A percentile compares a stretch with the other conserved stretches of the same genome.
Evolutionary conservation across 352 stramenopile species (phyloP).

Genomic region (Peronospora farinosa): DNA sequence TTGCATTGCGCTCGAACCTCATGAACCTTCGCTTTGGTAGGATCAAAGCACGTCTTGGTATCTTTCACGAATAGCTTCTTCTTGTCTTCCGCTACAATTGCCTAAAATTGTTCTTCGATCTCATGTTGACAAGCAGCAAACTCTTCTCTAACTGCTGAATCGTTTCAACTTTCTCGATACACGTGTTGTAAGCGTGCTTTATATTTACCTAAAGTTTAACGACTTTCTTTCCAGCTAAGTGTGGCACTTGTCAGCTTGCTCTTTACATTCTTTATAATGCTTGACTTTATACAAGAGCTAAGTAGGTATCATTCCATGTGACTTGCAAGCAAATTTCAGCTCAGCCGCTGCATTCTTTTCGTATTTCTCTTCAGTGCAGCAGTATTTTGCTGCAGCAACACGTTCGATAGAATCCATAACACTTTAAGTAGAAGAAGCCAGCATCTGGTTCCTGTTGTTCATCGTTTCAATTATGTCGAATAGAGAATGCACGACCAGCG

Average conservation of each 20-base stretch:
- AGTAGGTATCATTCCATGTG: too few relatives aligned
- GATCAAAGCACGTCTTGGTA: not conserved
- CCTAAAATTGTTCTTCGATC: too few relatives aligned
- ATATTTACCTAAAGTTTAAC: conserved; percentile 42
- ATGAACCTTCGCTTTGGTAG: not conserved
- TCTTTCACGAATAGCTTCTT: conserved; percentile 14
- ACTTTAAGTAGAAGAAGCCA: conserved; percentile 9
- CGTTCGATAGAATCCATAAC: too few relatives aligned
- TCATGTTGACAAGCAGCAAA: too few relatives aligned
- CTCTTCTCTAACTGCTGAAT: too few relatives aligned
- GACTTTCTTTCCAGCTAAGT: conserved; percentile 41
- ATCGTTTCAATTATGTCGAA: too few relatives aligned
- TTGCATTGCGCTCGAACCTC: not conserved
- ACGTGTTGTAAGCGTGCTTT: conserved; percentile 3
- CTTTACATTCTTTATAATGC: conserved; percentile 28
- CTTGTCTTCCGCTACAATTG: conserved; percentile 33
- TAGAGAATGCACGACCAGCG: conserved; percentile 1
- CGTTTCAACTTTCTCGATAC: too few relatives aligned
- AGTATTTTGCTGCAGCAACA: too few relatives aligned
- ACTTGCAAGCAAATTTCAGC: too few relatives aligned
- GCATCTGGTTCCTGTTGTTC: conserved; percentile 13
- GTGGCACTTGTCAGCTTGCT: conserved; percentile 34
- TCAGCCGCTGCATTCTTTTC: conserved; percentile 4
- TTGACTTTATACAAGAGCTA: too few relatives aligned
- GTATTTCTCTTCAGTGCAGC: conserved; percentile 7